Evolutionary conservation across 176 grass and related monocot species (phyloP), one percentile per base, ranked within the genome.

Genomic region (Elaeis guineensis): DNA sequence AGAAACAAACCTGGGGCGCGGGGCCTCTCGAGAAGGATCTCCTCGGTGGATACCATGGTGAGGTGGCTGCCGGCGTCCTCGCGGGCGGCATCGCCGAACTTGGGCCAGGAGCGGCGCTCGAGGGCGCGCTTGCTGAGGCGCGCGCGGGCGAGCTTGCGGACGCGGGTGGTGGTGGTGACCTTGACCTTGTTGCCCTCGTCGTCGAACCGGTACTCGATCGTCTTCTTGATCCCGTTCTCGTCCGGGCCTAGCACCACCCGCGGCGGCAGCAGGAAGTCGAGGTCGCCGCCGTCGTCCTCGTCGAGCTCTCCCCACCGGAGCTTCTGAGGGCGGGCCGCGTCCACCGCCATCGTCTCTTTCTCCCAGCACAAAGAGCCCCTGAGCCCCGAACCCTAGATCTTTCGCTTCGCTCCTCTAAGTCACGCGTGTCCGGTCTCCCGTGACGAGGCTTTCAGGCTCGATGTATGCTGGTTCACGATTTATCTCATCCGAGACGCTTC

Each of bases 21-120:
- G 0, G 89, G 89, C 49, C 89, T 75, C 72, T 95, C 89, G 59
- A 95, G 78, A 58, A 95, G 18, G 49, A 95, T 95, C 68, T 95
- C 89, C 71, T 95, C 89, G 3, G 83, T 92, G 51, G 83, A 87
- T 18, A 92, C 80, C 89, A 86, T 84, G 49, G 83, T 92, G 53
- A 92, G 83, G 6, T 70, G 74, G 24, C 69, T 63, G 16, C 83
- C 73, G 6, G 25, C 58, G 50, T 88, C 89, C 89, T 85, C 89
- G 21, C 77, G 79, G 57, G 78, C 49, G 5, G 84, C 89, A 32
- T 81, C 89, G 3, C 89, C 89, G 66, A 95, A 95, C 81, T 89
- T 95, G 19, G 75, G 55, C 89, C 89, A 92, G 61, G 74, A 48
- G 61, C 89, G 77, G 21, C 84, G 84, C 74, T 95, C 89, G 54